Evolutionary conservation across 768 basidiomycete species (phyloP).

Genomic region (Candolleomyces efflorescens): DNA sequence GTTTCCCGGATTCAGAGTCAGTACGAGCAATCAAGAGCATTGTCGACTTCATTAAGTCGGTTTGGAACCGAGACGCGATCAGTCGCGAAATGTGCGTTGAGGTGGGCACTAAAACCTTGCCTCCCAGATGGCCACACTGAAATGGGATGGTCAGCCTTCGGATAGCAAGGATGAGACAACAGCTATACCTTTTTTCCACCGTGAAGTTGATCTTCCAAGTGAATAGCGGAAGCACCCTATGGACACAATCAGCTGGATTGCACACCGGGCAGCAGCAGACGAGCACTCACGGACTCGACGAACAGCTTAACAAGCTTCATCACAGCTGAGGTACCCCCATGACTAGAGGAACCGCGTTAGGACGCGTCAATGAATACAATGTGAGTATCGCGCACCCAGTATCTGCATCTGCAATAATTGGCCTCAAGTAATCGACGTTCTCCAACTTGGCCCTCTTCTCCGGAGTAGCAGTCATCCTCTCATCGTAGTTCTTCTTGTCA

Average conservation of each 20-base stretch:
- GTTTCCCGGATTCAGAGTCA: slow-evolving; percentile 83
- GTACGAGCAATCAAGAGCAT: slow-evolving; percentile 91
- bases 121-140: slow-evolving; percentile 83
- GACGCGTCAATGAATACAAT: slow-evolving; percentile 1
- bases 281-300: slow-evolving; percentile 70
- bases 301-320: slow-evolving; percentile 95
- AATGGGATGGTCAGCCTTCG: slow-evolving; percentile 4
- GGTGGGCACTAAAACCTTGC: slow-evolving; percentile 90
- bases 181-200: slow-evolving; percentile 79
- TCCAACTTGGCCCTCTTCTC: slow-evolving; percentile 68
- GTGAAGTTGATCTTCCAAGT: slow-evolving; percentile 91
- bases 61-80: slow-evolving; percentile 82
- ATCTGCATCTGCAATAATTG: slow-evolving; percentile 93
- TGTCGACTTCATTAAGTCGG: slow-evolving; percentile 84
- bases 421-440: slow-evolving; percentile 83
- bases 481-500: slow-evolving; percentile 91
- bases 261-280: background rate
- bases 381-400: slow-evolving; percentile 60
- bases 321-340: slow-evolving; percentile 88
- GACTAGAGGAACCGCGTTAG: slow-evolving; percentile 41
- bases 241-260: background rate
- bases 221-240: slow-evolving; percentile 84
- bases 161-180: background rate
- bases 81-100: slow-evolving; percentile 85
- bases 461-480: slow-evolving; percentile 61